Base-by-base conservation (phyloP, 768 basidiomycete genomes). In the Rhodotorula taiwanensis region DNA sequence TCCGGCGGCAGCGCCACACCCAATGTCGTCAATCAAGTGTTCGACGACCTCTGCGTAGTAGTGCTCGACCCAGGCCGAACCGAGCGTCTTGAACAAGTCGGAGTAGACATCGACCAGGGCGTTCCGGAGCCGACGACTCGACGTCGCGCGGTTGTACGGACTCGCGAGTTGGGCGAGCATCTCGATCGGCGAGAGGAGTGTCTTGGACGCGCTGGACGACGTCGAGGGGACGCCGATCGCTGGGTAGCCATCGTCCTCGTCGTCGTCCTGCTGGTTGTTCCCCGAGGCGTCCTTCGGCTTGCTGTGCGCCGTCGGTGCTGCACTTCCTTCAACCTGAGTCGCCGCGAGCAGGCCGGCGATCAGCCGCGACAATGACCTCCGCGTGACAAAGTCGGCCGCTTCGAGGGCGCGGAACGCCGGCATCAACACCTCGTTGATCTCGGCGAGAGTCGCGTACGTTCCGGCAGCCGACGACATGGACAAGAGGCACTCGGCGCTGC, bases 71-170 rank as follows among this genome's bases (percentile, higher is more conserved):
- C 88, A 98, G 1, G 76, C 72, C 4, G 85, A 65, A 0, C 93
- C 94, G 14, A 98, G 83, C 15, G 81, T 80, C 7, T 80, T 82
- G 67, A 98, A 80, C 5, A 94, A 75, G 0, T 87, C 83, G 9
- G 84, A 81, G 72, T 97, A 95, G 70, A 89, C 85, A 67, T 95
- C 89, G 73, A 95, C 86, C 28, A 98, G 82, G 11, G 89, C 91
- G 39, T 90, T 85, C 27, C 88, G 83, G 4, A 83, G 82, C 75
- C 85, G 85, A 43, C 87, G 83, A 2, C 86, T 80, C 0, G 82
- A 71, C 42, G 82, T 79, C 3, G 83, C 76, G 73, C 86, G 88
- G 79, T 89, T 94, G 78, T 90, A 89, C 33, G 86, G 86, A 0
- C 76, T 75, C 0, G 91, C 90, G 6, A 98, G 80, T 55, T 84